phyloP scores from a whole-genome alignment of 805 yeast species.

The Candida hispaniensis region DNA sequence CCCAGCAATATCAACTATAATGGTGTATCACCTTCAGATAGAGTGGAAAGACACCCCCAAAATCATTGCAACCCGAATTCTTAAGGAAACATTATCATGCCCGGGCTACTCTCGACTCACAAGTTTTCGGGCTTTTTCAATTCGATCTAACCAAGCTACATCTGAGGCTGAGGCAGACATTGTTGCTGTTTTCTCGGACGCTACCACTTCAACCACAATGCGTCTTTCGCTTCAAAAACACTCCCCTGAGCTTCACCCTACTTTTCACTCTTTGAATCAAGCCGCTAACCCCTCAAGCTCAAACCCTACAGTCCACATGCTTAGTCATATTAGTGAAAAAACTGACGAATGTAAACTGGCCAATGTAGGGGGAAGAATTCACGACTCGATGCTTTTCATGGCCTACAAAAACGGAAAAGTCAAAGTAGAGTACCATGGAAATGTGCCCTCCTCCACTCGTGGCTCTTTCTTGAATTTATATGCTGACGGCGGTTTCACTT shows the following conservation, averaged over 20 bases:
- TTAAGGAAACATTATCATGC: conserved; percentile 12
- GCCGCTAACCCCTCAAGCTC: too few relatives aligned
- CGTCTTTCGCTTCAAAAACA: conserved; percentile 11
- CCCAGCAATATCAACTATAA: conserved; percentile 17
- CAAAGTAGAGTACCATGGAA: conserved; percentile 17
- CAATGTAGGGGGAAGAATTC: conserved; percentile 10
- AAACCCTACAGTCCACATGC: not conserved
- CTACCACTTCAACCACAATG: conserved; percentile 15
- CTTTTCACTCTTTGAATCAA: conserved; percentile 6
- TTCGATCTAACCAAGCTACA: conserved; percentile 15
- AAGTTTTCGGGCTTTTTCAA: conserved; percentile 13
- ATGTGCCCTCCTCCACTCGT: conserved; percentile 19
- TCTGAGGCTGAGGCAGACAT: conserved; percentile 15
- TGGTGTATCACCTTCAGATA: conserved; percentile 25
- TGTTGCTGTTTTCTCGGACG: conserved; percentile 7
- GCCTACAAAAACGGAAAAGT: conserved; percentile 18
- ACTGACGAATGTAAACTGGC: too few relatives aligned
- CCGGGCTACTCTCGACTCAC: conserved; percentile 8
- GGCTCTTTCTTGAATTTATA: conserved; percentile 19
- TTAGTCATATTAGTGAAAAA: too few relatives aligned
- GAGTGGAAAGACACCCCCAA: conserved; percentile 22
- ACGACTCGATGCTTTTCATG: conserved; percentile 1
- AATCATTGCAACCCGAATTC: conserved; percentile 6
- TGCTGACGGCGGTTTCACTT: conserved; percentile 22
- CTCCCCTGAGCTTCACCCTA: conserved; percentile 10